A percentile compares a stretch with the other conserved stretches of the same genome.
Conservation (phyloP, 495 filamentous ascomycete species). For the Chaetomium fimeti region DNA sequence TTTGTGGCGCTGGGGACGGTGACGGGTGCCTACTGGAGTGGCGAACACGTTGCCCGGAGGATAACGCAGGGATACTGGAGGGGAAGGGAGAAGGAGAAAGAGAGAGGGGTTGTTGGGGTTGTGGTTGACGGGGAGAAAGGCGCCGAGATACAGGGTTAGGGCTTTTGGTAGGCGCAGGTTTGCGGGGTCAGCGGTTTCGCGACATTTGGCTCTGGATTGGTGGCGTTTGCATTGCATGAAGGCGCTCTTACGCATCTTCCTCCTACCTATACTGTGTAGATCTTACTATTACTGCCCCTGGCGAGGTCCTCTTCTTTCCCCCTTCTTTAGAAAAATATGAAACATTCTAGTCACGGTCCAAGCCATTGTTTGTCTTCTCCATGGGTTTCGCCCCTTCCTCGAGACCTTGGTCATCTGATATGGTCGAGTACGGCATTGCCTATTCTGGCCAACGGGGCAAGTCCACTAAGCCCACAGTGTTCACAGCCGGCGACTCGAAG, state of each 20-base stretch:
- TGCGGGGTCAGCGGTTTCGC: not conserved
- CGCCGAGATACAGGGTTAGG: not conserved
- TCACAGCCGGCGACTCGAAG: conserved; percentile 1
- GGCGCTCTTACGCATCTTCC: no score
- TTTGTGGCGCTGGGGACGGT: conserved; percentile 85
- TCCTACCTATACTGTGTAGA: no score
- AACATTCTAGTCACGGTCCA: not conserved
- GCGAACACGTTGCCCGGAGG: conserved; percentile 71
- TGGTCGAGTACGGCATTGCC: not conserved
- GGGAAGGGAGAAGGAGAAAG: conserved; percentile 1
- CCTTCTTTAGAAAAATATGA: no score
- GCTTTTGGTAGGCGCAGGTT: not conserved
- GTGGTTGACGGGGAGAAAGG: not conserved
- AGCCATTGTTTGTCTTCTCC: not conserved
- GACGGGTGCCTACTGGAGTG: conserved; percentile 90
- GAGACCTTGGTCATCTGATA: conserved; percentile 10
- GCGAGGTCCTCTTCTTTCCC: no score
- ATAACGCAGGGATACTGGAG: conserved; percentile 46
- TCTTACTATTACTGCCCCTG: no score
- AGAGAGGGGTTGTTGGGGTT: not conserved
- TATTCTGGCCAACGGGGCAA: not conserved
- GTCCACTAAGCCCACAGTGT: conserved; percentile 4
- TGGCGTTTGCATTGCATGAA: no score
- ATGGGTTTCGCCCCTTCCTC: not conserved
- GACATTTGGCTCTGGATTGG: not conserved